phyloP scores from a whole-genome alignment of 1,139 yeast genomes.

The Geotrichum bryndzae region DNA sequence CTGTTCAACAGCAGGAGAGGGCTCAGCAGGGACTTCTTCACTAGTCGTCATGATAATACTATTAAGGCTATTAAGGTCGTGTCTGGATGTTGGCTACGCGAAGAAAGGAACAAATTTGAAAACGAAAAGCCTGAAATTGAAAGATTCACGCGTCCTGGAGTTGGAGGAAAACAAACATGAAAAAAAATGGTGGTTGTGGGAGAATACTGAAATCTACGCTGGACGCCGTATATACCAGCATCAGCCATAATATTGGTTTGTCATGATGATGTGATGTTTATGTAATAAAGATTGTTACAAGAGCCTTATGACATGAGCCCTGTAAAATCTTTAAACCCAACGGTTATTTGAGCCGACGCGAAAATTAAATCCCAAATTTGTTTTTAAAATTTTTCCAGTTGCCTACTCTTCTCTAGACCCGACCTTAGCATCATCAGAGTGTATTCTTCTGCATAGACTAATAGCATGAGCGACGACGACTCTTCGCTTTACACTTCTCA shows the following conservation, averaged over 20 bases:
- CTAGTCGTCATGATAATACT: not conserved
- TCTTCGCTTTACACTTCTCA: not conserved
- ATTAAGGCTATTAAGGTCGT: not conserved
- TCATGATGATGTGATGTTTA: not conserved
- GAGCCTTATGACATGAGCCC: not conserved
- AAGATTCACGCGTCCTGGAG: not conserved
- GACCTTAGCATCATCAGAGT: not conserved
- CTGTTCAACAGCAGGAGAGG: not conserved
- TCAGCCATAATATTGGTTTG: not conserved
- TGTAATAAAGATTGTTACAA: too few relatives aligned
- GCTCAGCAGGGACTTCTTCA: not conserved
- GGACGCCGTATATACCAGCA: not conserved
- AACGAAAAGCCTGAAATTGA: not conserved
- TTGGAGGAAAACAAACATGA: not conserved
- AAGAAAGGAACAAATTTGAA: not conserved
- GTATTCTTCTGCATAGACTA: not conserved
- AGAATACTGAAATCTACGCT: not conserved
- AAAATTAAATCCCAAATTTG: not conserved
- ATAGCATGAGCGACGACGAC: not conserved
- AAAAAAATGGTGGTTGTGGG: not conserved
- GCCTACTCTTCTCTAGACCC: not conserved
- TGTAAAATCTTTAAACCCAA: too few relatives aligned
- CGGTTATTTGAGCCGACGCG: not conserved
- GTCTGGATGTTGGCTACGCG: not conserved
- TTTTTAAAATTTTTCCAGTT: not conserved